Conservation (phyloP, 169 alveolate genomes). For the Eimeria praecox region DNA sequence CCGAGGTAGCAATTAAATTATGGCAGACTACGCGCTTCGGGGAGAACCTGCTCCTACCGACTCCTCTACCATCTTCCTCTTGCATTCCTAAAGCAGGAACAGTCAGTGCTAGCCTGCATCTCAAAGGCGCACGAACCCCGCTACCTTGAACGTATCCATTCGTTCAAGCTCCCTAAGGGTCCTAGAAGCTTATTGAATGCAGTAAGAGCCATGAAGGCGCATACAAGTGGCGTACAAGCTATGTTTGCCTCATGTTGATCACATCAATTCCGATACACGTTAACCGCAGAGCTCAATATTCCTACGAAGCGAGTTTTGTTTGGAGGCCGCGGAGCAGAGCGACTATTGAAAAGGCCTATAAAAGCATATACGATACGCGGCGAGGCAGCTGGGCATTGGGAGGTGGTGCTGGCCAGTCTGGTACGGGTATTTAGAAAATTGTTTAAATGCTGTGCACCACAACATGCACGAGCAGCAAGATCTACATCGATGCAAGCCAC, state of each 20-base stretch:
- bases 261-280: not conserved
- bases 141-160: not conserved
- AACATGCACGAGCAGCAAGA: not conserved
- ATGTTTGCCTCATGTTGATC: not conserved
- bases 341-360: no score
- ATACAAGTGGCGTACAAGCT: not conserved
- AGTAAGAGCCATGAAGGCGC: not conserved
- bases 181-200: not conserved
- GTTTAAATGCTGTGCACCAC: no score
- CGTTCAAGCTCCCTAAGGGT: not conserved
- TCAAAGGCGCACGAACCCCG: not conserved
- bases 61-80: not conserved
- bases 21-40: no score
- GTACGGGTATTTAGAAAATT: no score
- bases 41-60: not conserved
- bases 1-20: no score
- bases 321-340: no score
- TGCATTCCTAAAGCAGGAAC: not conserved
- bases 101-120: not conserved
- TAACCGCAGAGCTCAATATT: not conserved
- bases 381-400: no score
- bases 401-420: no score
- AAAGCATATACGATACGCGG: no score
- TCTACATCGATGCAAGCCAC: not conserved
- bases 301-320: not conserved